phyloP scores from a whole-genome alignment of 1,284 basidiomycete species.

The Gymnopus androsaceus region DNA sequence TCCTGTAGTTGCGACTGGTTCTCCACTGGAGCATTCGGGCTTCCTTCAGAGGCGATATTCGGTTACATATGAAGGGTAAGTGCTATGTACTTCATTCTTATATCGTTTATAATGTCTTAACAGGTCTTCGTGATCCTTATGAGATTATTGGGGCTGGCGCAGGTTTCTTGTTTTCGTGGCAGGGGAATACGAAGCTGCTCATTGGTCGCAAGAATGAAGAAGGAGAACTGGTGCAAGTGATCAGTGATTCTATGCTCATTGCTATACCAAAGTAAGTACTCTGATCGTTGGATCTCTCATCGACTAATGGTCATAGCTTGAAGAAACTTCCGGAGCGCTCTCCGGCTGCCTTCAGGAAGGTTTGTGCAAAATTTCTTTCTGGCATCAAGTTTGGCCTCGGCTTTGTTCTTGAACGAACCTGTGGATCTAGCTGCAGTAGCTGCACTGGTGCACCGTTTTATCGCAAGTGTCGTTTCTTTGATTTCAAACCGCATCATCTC shows the following conservation, averaged over 20 bases:
- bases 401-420: constrained; percentile 83
- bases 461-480: constrained; percentile 80
- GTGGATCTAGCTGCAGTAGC: constrained; percentile 68
- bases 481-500: constrained; percentile 83
- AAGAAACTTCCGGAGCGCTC: constrained; percentile 18
- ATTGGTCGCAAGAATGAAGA: constrained; percentile 79
- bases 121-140: constrained; percentile 87
- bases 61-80: constrained; percentile 83
- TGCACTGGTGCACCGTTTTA: constrained; percentile 73
- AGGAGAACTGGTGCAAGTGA: constrained; percentile 82
- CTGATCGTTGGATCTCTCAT: neutral
- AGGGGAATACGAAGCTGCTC: constrained; percentile 72
- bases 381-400: constrained; percentile 94
- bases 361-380: constrained; percentile 83
- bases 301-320: constrained; percentile 19
- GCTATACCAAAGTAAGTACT: constrained; percentile 77
- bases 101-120: constrained; percentile 22
- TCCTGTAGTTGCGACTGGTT: constrained; percentile 70
- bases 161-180: constrained; percentile 90
- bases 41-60: constrained; percentile 75
- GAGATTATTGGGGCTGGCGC: constrained; percentile 75
- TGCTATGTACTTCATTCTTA: neutral
- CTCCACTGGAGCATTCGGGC: constrained; percentile 84
- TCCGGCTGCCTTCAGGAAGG: constrained; percentile 41
- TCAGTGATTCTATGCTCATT: constrained; percentile 79